phyloP scores from a whole-genome alignment of 1,139 yeast genomes.

The Saccharomycopsis crataegensis region DNA sequence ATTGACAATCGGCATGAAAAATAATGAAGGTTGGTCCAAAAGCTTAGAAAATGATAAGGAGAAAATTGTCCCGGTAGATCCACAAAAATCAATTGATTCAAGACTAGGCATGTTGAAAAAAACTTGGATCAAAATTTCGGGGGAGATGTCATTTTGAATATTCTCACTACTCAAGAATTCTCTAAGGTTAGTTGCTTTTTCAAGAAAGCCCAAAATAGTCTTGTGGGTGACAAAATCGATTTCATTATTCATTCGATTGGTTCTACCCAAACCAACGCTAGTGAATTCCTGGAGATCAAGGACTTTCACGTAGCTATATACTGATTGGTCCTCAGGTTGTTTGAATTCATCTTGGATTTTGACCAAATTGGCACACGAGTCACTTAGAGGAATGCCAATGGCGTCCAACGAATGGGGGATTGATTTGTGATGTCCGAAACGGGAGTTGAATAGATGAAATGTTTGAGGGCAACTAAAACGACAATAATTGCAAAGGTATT shows the following conservation, averaged over 20 bases:
- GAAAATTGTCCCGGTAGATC: slow-evolving; percentile 65
- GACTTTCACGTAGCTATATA: slow-evolving; percentile 34
- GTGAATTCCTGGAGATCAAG: slow-evolving; percentile 87
- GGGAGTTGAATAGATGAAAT: slow-evolving; percentile 12
- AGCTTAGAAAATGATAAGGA: slow-evolving; percentile 45
- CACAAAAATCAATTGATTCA: slow-evolving; percentile 80
- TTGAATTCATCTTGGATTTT: background rate
- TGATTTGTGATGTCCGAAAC: background rate
- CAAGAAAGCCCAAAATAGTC: slow-evolving; percentile 59
- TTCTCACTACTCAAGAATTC: slow-evolving; percentile 83
- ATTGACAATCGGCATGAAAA: slow-evolving; percentile 25
- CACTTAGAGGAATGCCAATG: background rate
- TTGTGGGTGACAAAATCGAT: slow-evolving; percentile 81
- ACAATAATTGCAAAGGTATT: slow-evolving; percentile 15
- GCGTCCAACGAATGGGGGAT: background rate
- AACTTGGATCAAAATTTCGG: slow-evolving; percentile 46
- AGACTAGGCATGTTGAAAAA: slow-evolving; percentile 56
- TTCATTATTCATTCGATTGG: slow-evolving; percentile 83
- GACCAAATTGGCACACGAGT: background rate
- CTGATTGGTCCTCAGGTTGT: background rate
- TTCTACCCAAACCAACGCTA: slow-evolving; percentile 82
- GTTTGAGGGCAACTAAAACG: slow-evolving; percentile 18
- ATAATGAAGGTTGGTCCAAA: background rate
- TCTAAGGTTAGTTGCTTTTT: slow-evolving; percentile 50
- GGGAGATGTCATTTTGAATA: slow-evolving; percentile 77